Evolutionary conservation across 306 rosid genomes (phyloP).

Genomic region (Benincasa hispida): DNA sequence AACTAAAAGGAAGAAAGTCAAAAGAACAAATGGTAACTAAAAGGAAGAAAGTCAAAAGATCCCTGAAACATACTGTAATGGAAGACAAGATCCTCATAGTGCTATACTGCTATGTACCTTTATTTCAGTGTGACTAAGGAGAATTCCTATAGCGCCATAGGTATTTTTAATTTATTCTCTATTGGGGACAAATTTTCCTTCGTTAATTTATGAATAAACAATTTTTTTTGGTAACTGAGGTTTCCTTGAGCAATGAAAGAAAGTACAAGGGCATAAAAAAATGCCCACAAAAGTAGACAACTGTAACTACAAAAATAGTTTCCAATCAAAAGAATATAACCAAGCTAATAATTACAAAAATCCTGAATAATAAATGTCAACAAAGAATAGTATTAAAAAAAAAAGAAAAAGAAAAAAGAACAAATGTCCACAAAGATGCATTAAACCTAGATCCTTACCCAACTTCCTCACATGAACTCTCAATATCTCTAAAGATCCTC

Average conservation of each 20-base stretch:
- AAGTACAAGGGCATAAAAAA: background rate
- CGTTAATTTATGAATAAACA: background rate
- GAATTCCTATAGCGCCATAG: background rate
- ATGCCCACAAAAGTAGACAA: background rate
- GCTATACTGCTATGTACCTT: background rate
- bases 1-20: background rate
- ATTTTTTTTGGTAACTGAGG: background rate
- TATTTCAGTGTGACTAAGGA: background rate
- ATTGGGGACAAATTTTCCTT: background rate
- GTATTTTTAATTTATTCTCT: background rate
- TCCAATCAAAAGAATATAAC: background rate
- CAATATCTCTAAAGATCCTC: background rate
- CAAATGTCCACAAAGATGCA: background rate
- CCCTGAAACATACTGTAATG: background rate
- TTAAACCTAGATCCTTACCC: background rate
- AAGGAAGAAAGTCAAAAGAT: background rate
- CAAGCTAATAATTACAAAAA: background rate
- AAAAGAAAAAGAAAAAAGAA: too few species aligned
- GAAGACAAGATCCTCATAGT: background rate
- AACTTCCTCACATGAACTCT: background rate
- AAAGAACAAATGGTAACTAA: background rate
- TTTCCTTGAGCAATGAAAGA: background rate
- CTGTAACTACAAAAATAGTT: background rate
- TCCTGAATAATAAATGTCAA: background rate
- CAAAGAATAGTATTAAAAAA: too few species aligned